Percentiles rank a stretch among this genome's conserved stretches.
phyloP scores from a whole-genome alignment of 768 basidiomycete species.

The Suillus hirtellus region DNA sequence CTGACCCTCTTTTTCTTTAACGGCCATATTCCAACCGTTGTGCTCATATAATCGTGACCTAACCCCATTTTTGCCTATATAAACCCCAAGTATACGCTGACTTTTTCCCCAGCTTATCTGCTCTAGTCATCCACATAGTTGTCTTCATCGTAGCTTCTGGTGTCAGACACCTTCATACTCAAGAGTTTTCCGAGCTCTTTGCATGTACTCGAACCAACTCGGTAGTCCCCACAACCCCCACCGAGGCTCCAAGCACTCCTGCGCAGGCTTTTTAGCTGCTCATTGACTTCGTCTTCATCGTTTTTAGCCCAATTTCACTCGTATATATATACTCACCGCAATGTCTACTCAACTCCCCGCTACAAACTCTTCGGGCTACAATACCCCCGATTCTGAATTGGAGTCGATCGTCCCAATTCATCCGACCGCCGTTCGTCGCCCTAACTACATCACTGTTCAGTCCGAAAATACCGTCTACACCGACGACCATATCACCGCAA shows the following conservation, averaged over 20 bases:
- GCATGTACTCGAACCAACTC: constrained; percentile 97
- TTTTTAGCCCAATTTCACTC: constrained; percentile 25
- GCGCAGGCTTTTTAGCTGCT: constrained; percentile 62
- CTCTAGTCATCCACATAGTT: not conserved
- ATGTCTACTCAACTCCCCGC: constrained; percentile 53
- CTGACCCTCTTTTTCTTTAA: constrained; percentile 22
- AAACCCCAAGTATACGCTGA: constrained; percentile 11
- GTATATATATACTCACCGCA: constrained; percentile 25
- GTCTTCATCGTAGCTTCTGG: constrained; percentile 10
- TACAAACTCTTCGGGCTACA: constrained; percentile 61
- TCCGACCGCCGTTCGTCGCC: constrained; percentile 82
- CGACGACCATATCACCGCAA: constrained; percentile 80
- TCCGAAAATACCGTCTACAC: constrained; percentile 81
- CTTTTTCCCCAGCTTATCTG: not conserved
- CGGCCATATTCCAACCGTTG: constrained; percentile 12
- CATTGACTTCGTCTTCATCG: constrained; percentile 37
- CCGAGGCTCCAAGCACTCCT: constrained; percentile 85
- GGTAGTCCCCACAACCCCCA: constrained; percentile 86
- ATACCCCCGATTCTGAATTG: constrained; percentile 70
- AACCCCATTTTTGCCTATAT: constrained; percentile 32
- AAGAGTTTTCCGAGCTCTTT: constrained; percentile 45
- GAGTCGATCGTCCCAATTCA: constrained; percentile 74
- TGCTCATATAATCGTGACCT: not conserved
- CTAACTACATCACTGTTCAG: constrained; percentile 74
- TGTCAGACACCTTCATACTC: constrained; percentile 19